A percentile compares a stretch with the other conserved stretches of the same genome.
These are phyloP conservation scores for Yarrowia deformans DNA, from an alignment of 805 yeast species.

Conservation along the genomic window DNA sequence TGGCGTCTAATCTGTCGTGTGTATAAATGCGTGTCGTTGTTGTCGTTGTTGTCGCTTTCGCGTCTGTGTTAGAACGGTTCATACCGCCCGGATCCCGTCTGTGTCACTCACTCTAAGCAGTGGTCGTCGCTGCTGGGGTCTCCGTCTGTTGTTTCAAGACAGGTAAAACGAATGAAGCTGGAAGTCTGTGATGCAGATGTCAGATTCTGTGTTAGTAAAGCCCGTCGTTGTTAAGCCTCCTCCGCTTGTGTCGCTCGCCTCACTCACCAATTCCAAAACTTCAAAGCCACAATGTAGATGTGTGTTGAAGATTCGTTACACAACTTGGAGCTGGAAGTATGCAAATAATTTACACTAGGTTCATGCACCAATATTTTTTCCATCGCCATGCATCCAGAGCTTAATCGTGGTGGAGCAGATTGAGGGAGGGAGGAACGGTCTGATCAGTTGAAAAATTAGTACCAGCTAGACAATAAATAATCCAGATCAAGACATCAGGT, in stretches of 20 bases:
- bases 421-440: no score
- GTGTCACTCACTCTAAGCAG: conserved; percentile 5
- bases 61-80: conserved; percentile 22
- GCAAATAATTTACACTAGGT: conserved; percentile 9
- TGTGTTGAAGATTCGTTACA: conserved; percentile 12
- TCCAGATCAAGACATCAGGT: no score
- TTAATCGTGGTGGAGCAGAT: conserved; percentile 11
- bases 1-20: not conserved
- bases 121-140: not conserved
- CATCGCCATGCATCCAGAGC: conserved; percentile 29
- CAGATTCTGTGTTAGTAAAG: conserved; percentile 12
- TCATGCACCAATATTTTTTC: conserved; percentile 34
- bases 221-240: not conserved
- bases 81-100: not conserved
- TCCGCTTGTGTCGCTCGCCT: not conserved
- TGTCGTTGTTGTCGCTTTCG: not conserved
- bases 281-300: conserved; percentile 8
- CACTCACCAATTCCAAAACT: conserved; percentile 1
- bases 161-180: not conserved
- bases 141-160: not conserved
- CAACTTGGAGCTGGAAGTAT: not conserved
- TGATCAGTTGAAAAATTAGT: no score
- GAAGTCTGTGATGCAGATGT: not conserved
- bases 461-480: no score
- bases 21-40: not conserved